These are phyloP conservation scores for Cladosporium sp. DNA, from an alignment of 2,329 filamentous ascomycete species.

Conservation along the genomic window DNA sequence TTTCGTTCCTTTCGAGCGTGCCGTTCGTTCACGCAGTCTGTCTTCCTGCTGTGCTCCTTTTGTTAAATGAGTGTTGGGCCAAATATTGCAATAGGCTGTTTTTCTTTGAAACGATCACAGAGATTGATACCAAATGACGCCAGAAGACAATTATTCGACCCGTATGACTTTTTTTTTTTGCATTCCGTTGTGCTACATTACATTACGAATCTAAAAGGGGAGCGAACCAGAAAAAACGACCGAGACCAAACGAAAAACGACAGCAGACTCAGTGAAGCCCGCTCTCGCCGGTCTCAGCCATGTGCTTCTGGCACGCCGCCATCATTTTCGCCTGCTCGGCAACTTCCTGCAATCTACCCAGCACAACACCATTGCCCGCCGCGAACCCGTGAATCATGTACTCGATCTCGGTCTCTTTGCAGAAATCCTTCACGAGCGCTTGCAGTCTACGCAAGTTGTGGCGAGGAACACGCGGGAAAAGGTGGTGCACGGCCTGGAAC, in stretches of 20 bases:
- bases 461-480: slow-evolving; percentile 79
- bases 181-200: slow-evolving; percentile 4
- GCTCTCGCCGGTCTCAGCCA: slow-evolving; percentile 38
- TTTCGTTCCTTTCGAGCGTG: not conserved
- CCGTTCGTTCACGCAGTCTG: too few species aligned
- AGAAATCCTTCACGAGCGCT: slow-evolving; percentile 76
- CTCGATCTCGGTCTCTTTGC: slow-evolving; percentile 76
- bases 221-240: not conserved
- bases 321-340: slow-evolving; percentile 46
- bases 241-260: not conserved
- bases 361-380: slow-evolving; percentile 77
- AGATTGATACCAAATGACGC: not conserved
- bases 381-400: slow-evolving; percentile 86
- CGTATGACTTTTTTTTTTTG: not conserved
- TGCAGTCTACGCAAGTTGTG: slow-evolving; percentile 79
- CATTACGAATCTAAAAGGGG: not conserved
- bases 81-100: not conserved
- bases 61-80: not conserved
- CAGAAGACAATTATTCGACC: not conserved
- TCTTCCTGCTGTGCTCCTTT: not conserved
- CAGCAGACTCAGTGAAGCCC: slow-evolving; percentile 4
- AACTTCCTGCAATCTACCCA: slow-evolving; percentile 74
- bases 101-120: not conserved
- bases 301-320: slow-evolving; percentile 38
- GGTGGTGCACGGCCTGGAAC: slow-evolving; percentile 85